Base-by-base conservation (phyloP, 2,329 filamentous ascomycete species). In the Neofusicoccum cordaticola region DNA sequence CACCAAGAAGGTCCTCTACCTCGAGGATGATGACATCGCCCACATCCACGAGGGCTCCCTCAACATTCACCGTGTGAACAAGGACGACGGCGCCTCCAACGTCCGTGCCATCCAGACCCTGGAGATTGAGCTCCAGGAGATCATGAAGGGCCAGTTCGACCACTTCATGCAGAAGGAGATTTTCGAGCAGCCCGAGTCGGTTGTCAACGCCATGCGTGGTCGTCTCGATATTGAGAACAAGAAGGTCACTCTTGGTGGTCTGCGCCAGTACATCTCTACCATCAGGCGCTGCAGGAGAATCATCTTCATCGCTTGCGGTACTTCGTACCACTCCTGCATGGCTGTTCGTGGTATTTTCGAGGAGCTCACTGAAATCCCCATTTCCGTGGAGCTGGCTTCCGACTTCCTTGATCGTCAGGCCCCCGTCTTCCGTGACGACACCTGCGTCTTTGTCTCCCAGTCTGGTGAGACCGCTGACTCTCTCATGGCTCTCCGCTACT, bases 151-250 rank as follows among this genome's bases (percentile, higher is more conserved):
- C 81, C 96, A 95, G 79, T 99, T 98, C 81, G 95, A 99, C 80
- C 95, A 99, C 84, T 99, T 97, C 86, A 99, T 99, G 95, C 95
- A 99, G 80, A 99, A 99, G 88, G 95, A 99, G 81, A 99, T 99
- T 75, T 99, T 99, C 80, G 95, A 99, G 86, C 95, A 99, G 85
- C 95, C 95, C 75, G 95, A 99, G 83, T 99, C 95, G 13, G 92
- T 99, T 67, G 89, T 99, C 84, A 99, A 99, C 87, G 97, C 95
- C 71, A 99, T 99, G 95, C 92, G 95, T 88, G 95, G 95, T 82
- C 95, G 95, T 83, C 85, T 99, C 73, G 95, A 99, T 80, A 85
- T 90, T 66, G 90, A 88, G 73, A 96, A 97, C 85, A 96, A 96
- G 86, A 91, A 88, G 65, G 93, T 99, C 72, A 98, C 94, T 9